A percentile compares a stretch with the other conserved stretches of the same genome.
Conservation (phyloP, 2,329 filamentous ascomycete species). For the Colletotrichum echinochloae region DNA sequence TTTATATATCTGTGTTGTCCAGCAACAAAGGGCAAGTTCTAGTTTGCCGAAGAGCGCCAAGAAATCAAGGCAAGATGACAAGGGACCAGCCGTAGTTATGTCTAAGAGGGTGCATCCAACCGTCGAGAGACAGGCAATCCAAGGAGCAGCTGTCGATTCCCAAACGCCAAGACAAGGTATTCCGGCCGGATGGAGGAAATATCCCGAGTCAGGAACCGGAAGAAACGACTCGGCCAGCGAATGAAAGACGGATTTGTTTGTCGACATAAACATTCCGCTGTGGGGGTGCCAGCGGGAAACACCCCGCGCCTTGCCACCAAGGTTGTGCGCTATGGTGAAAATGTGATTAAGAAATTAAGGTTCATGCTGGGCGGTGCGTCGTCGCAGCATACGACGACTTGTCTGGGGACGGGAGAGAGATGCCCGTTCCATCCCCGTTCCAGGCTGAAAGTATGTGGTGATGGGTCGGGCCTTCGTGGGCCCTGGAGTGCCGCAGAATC, state of each 20-base stretch:
- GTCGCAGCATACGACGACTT: background rate
- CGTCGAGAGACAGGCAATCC: background rate
- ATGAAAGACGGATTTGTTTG: constrained; percentile 12
- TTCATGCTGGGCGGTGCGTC: constrained; percentile 10
- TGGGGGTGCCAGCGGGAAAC: constrained; percentile 9
- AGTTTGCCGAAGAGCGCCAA: background rate
- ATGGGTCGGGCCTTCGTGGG: background rate
- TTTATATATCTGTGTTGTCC: constrained; percentile 30
- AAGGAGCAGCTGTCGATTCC: background rate
- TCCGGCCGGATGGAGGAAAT: constrained; percentile 1
- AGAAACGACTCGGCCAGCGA: constrained; percentile 24
- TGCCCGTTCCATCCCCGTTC: constrained; percentile 45
- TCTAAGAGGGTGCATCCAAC: background rate
- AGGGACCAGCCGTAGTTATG: background rate
- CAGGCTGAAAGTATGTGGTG: constrained; percentile 32
- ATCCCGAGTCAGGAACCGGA: constrained; percentile 25
- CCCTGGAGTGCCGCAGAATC: constrained; percentile 24
- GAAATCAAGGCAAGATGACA: background rate
- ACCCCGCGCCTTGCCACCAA: background rate
- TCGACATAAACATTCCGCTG: background rate
- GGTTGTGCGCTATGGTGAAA: constrained; percentile 27
- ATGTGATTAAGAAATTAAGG: constrained; percentile 17
- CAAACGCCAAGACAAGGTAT: constrained; percentile 12
- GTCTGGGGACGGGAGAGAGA: background rate
- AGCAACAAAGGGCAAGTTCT: too few relatives aligned